Evolutionary conservation across 768 basidiomycete genomes (phyloP).

Genomic region (Chalciporus pseudorubinellus): DNA sequence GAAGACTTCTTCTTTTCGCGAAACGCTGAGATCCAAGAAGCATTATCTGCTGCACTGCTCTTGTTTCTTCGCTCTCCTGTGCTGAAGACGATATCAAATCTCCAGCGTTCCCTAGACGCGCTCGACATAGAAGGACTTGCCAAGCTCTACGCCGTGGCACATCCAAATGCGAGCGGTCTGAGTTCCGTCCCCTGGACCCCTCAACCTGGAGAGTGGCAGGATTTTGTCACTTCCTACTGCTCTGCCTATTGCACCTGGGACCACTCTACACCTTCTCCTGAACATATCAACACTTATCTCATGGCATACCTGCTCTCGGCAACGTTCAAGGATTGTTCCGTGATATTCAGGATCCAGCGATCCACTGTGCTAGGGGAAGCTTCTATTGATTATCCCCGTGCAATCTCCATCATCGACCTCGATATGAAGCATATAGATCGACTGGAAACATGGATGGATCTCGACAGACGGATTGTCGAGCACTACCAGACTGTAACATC

Average conservation of each 20-base stretch:
- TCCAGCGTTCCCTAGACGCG: constrained; percentile 77
- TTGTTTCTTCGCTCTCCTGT: constrained; percentile 48
- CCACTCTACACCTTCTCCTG: constrained; percentile 38
- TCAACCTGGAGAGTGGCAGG: constrained; percentile 59
- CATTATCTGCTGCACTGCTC: constrained; percentile 50
- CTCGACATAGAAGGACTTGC: constrained; percentile 84
- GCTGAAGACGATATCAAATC: constrained; percentile 49
- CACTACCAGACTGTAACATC: constrained; percentile 32
- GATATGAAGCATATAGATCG: constrained; percentile 73
- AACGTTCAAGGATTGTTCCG: constrained; percentile 95
- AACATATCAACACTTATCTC: constrained; percentile 58
- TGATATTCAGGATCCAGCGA: constrained; percentile 44
- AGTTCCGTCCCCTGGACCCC: constrained; percentile 47
- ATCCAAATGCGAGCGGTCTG: constrained; percentile 13
- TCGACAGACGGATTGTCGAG: constrained; percentile 67
- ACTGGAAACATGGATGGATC: constrained; percentile 65
- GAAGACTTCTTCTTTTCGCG: constrained; percentile 19
- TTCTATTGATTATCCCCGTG: constrained; percentile 31
- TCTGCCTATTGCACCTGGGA: constrained; percentile 33
- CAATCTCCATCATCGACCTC: constrained; percentile 77
- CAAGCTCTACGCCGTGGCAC: constrained; percentile 34
- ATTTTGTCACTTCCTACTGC: constrained; percentile 57
- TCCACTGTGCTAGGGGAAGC: constrained; percentile 13
- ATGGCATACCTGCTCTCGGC: constrained; percentile 84
- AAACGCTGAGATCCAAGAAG: constrained; percentile 40